These are phyloP conservation scores for Teunomyces gatunensis DNA, from an alignment of 805 yeast genomes.

Conservation along the genomic window DNA sequence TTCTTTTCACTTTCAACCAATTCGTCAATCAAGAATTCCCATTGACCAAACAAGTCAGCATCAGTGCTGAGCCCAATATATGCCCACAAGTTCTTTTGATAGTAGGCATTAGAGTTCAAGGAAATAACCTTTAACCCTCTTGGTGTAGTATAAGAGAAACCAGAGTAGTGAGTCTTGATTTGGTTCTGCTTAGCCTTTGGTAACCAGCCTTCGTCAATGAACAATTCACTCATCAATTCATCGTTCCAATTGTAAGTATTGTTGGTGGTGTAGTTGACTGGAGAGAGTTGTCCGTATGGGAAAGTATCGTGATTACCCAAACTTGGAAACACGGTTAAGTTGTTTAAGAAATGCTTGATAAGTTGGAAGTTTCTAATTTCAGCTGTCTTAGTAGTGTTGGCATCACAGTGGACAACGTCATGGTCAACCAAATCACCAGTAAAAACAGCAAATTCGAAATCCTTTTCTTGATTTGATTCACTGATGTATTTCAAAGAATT, in stretches of 20 bases:
- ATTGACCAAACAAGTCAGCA: slow-evolving; percentile 62
- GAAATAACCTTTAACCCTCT: slow-evolving; percentile 60
- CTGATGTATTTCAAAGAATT: slow-evolving; percentile 49
- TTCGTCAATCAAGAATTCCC: slow-evolving; percentile 61
- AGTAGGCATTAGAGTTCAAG: slow-evolving; percentile 67
- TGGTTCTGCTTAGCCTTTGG: slow-evolving; percentile 20
- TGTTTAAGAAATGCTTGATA: slow-evolving; percentile 49
- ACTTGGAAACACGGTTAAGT: slow-evolving; percentile 58
- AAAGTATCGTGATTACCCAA: slow-evolving; percentile 72
- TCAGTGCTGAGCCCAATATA: slow-evolving; percentile 53
- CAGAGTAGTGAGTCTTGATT: slow-evolving; percentile 53
- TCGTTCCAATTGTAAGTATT: slow-evolving; percentile 37
- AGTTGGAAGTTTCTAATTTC: slow-evolving; percentile 69
- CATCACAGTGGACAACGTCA: slow-evolving; percentile 48
- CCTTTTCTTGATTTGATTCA: slow-evolving; percentile 30
- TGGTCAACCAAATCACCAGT: slow-evolving; percentile 78
- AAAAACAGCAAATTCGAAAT: slow-evolving; percentile 61
- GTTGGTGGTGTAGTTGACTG: slow-evolving; percentile 29
- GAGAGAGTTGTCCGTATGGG: slow-evolving; percentile 71
- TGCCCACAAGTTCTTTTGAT: slow-evolving; percentile 52
- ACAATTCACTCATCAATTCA: slow-evolving; percentile 35
- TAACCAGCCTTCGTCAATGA: slow-evolving; percentile 39
- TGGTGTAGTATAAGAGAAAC: slow-evolving; percentile 54
- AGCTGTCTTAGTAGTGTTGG: slow-evolving; percentile 65
- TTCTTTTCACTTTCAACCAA: slow-evolving; percentile 55